phyloP scores from a whole-genome alignment of 1,284 basidiomycete species.

The Termitomyces sp. region DNA sequence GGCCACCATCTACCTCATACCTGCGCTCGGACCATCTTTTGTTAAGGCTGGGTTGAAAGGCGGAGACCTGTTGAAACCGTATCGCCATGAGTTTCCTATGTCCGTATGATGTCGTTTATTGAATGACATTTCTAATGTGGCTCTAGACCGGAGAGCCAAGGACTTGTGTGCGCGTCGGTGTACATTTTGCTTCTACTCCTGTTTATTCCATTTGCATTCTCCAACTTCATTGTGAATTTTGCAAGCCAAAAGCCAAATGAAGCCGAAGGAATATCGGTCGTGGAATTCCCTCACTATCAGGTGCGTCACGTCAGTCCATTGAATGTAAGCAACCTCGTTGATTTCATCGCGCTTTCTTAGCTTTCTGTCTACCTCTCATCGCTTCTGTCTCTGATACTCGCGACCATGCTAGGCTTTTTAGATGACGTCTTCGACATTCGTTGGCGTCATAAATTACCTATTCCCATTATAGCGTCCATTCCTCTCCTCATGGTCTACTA shows the following conservation, averaged over 20 bases:
- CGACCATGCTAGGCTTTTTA: constrained; percentile 91
- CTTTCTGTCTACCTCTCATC: constrained; percentile 92
- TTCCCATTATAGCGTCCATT: constrained; percentile 92
- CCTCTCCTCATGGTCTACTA: constrained; percentile 96
- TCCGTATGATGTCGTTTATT: constrained; percentile 36
- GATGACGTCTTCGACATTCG: constrained; percentile 99
- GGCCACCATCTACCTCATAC: constrained; percentile 68
- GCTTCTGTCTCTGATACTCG: constrained; percentile 84
- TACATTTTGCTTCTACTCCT: constrained; percentile 85
- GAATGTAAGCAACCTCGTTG: constrained; percentile 4
- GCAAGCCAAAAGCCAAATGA: constrained; percentile 30
- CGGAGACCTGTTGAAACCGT: constrained; percentile 76
- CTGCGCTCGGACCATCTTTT: constrained; percentile 70
- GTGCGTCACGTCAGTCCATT: constrained; percentile 35
- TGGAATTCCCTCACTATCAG: constrained; percentile 85
- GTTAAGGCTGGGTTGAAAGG: constrained; percentile 76
- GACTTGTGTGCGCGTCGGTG: constrained; percentile 84
- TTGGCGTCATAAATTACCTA: constrained; percentile 97
- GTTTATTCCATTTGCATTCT: constrained; percentile 89
- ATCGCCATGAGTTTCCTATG: constrained; percentile 55
- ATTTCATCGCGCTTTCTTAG: constrained; percentile 31
- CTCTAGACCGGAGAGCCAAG: constrained; percentile 86
- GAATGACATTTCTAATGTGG: neutral
- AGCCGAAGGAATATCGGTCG: constrained; percentile 57
- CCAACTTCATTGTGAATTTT: constrained; percentile 56